Evolutionary conservation across 208 protist genomes (phyloP), one percentile per base, ranked within the genome.

Genomic region (Spongospora subterranea): DNA sequence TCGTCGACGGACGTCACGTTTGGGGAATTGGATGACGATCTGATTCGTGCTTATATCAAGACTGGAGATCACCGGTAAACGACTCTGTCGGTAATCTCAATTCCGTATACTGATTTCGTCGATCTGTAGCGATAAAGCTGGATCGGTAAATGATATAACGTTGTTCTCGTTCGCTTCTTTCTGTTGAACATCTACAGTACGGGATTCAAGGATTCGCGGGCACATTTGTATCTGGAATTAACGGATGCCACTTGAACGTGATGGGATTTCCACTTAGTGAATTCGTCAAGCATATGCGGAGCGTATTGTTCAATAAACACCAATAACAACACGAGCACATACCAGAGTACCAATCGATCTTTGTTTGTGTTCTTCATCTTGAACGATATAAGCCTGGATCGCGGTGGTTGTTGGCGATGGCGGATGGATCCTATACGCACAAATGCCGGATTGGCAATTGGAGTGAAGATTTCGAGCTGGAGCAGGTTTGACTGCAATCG

Each of bases 381-480:
- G n/a, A n/a, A n/a, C n/a, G n/a, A n/a, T n/a, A n/a, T n/a, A n/a
- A n/a, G n/a, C n/a, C n/a, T n/a, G n/a, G n/a, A n/a, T n/a, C n/a
- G n/a, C n/a, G n/a, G 40, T 39, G n/a, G 17, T 82, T 35, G 35
- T 6, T 29, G n/a, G 13, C 71, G 17, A 82, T 82, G 71, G 71
- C 71, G 71, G 71, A 82, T n/a, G 71, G 71, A n/a, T 82, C 71
- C 17, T 82, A 82, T 43, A 82, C 71, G 17, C 71, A 82, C 71
- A 82, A 82, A 82, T 82, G 71, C n/a, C 71, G 71, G 35, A 82
- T 82, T n/a, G 71, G 71, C 17, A 82, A 82, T n/a, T 82, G 71
- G 71, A 82, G 71, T n/a, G 71, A 82, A 82, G 71, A 82, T n/a
- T 82, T 40, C 40, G 71, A 82, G 40, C 71, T 82, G 17, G 71